Evolutionary conservation across 1,139 yeast species (phyloP).

Genomic region (Suhomyces choctaworum): DNA sequence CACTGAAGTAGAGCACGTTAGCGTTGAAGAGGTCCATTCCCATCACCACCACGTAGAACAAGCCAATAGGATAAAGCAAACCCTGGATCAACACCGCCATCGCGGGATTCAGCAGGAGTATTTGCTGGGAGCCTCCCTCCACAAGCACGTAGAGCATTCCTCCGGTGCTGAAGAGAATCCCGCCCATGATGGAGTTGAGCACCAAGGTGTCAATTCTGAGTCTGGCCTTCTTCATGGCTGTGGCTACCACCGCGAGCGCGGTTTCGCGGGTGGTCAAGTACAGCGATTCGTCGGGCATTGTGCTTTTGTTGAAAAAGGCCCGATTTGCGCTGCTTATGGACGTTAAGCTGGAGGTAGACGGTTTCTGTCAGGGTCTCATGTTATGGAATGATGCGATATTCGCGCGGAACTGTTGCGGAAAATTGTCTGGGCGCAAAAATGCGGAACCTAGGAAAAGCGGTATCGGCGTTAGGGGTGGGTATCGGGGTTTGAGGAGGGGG

Average conservation of each 20-base stretch:
- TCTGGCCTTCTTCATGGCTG: conserved; percentile 78
- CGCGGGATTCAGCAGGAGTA: conserved; percentile 51
- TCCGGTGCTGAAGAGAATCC: conserved; percentile 66
- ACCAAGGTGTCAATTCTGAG: conserved; percentile 56
- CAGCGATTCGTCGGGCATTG: conserved; percentile 18
- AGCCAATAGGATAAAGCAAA: conserved; percentile 61
- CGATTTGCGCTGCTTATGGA: not conserved
- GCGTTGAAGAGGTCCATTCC: conserved; percentile 78
- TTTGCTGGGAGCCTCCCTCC: conserved; percentile 51
- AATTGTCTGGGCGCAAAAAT: too few species aligned
- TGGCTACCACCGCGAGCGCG: conserved; percentile 79
- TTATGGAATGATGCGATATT: too few species aligned
- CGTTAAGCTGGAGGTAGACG: too few species aligned
- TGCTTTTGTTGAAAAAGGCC: not conserved
- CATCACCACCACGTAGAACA: conserved; percentile 69
- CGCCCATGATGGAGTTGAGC: conserved; percentile 69
- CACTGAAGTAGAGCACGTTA: conserved; percentile 66
- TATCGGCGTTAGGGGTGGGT: too few species aligned
- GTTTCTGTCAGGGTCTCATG: too few species aligned
- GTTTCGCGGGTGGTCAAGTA: conserved; percentile 77
- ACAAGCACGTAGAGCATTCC: conserved; percentile 66
- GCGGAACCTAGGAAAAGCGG: too few species aligned
- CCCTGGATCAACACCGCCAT: conserved; percentile 56
- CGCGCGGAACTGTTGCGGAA: too few species aligned
- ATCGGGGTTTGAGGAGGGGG: too few species aligned